Evolutionary conservation across 2,329 filamentous ascomycete species (phyloP).

Genomic region (Claviceps digitariae): DNA sequence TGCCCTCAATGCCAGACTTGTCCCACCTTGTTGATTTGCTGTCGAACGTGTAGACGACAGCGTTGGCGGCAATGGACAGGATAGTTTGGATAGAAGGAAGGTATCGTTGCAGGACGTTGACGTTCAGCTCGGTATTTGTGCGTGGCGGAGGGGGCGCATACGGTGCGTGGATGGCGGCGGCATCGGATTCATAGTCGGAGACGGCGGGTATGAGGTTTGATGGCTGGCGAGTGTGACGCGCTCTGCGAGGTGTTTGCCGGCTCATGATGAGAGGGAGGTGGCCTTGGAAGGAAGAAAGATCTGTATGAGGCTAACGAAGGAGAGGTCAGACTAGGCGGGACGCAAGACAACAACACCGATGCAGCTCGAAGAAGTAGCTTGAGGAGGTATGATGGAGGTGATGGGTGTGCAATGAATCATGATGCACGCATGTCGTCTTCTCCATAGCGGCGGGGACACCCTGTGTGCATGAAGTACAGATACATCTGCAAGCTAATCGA

Average conservation of each 20-base stretch:
- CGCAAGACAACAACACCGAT: no score
- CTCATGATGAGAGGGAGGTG: constrained; percentile 23
- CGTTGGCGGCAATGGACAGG: constrained; percentile 69
- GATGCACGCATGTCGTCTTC: no score
- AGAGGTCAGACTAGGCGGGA: no score
- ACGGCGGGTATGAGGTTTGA: constrained; percentile 26
- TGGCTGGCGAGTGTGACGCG: constrained; percentile 27
- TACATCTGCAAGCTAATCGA: not conserved
- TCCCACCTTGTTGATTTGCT: constrained; percentile 58
- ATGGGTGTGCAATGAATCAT: no score
- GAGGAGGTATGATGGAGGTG: no score
- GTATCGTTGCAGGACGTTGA: constrained; percentile 70
- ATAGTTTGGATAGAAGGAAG: constrained; percentile 61
- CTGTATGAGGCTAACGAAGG: not conserved
- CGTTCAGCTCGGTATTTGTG: constrained; percentile 76
- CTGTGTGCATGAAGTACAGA: no score
- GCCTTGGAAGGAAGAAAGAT: not conserved
- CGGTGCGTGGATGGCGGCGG: constrained; percentile 27
- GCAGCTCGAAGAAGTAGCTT: no score
- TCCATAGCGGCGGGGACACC: no score
- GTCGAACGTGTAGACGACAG: constrained; percentile 72
- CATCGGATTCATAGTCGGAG: constrained; percentile 56
- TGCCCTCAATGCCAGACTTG: constrained; percentile 73
- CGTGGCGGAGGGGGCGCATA: constrained; percentile 40
- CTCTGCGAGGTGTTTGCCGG: constrained; percentile 26